Conservation (phyloP, 805 yeast species). For the Yarrowia hollandica region DNA sequence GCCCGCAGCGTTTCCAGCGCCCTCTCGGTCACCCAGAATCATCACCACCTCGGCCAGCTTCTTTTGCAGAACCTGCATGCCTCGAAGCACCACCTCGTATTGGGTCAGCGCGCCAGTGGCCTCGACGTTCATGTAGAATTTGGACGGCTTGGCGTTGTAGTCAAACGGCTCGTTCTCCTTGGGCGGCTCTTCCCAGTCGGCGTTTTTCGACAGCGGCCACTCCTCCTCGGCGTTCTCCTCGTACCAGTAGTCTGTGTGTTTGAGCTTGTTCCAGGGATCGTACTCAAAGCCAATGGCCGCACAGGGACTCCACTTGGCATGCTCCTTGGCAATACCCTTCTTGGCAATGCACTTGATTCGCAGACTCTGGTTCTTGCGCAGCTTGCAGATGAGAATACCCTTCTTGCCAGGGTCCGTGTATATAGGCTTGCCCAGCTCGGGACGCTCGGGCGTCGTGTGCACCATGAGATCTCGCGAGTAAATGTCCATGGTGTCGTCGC, state of each 20-base stretch:
- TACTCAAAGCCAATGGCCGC: constrained; percentile 95
- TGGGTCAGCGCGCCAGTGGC: constrained; percentile 88
- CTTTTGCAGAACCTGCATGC: constrained; percentile 80
- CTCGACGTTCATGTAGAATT: constrained; percentile 86
- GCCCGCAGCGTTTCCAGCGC: background rate
- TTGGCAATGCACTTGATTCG: constrained; percentile 90
- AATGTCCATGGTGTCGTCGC: constrained; percentile 84
- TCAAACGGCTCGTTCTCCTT: constrained; percentile 84
- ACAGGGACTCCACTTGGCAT: constrained; percentile 98
- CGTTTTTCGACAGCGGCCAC: constrained; percentile 89
- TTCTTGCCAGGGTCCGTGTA: constrained; percentile 69
- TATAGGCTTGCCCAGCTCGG: constrained; percentile 74
- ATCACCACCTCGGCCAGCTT: constrained; percentile 85
- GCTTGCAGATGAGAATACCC: constrained; percentile 89
- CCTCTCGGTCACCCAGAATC: constrained; percentile 51
- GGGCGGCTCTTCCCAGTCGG: constrained; percentile 96
- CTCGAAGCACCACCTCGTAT: constrained; percentile 82
- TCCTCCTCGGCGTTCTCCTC: constrained; percentile 84
- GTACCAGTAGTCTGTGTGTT: constrained; percentile 96
- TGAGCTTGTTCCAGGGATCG: constrained; percentile 98
- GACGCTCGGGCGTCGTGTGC: constrained; percentile 47
- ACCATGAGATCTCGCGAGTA: constrained; percentile 77
- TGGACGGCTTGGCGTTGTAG: constrained; percentile 74
- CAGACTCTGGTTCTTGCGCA: constrained; percentile 89
- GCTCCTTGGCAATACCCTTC: constrained; percentile 96